These are phyloP conservation scores for Kluyveromyces nonfermentans DNA, from an alignment of 805 yeast genomes.

Conservation along the genomic window DNA sequence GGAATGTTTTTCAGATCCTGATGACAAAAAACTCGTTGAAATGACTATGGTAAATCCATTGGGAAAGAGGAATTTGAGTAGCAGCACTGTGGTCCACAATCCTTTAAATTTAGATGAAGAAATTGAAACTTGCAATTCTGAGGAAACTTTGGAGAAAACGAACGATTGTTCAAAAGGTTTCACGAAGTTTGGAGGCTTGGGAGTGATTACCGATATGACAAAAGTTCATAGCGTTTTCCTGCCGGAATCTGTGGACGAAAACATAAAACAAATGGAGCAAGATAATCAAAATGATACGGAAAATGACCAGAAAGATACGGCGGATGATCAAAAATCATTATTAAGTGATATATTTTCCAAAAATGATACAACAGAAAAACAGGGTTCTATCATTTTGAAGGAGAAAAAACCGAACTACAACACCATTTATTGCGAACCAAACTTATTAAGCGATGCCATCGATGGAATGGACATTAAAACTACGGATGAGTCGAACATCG, in stretches of 20 bases:
- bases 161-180: constrained; percentile 3
- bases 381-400: not conserved
- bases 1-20: not conserved
- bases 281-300: constrained; percentile 11
- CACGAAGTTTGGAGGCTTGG: constrained; percentile 7
- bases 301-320: constrained; percentile 13
- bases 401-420: not conserved
- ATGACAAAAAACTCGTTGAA: constrained; percentile 20
- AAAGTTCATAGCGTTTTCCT: constrained; percentile 27
- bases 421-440: constrained; percentile 9
- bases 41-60: constrained; percentile 30
- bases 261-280: constrained; percentile 5
- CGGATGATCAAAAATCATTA: not conserved
- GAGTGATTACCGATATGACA: constrained; percentile 26
- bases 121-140: not conserved
- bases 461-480: constrained; percentile 10
- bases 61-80: constrained; percentile 10
- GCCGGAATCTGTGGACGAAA: constrained; percentile 8
- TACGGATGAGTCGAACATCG: not conserved
- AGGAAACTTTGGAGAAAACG: not conserved
- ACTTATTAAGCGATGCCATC: constrained; percentile 11
- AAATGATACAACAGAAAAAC: not conserved
- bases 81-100: constrained; percentile 19
- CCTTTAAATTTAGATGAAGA: constrained; percentile 3
- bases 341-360: constrained; percentile 1